Base-by-base conservation (phyloP, 2,329 filamentous ascomycete genomes). In the Mycocentrospora acerina region DNA sequence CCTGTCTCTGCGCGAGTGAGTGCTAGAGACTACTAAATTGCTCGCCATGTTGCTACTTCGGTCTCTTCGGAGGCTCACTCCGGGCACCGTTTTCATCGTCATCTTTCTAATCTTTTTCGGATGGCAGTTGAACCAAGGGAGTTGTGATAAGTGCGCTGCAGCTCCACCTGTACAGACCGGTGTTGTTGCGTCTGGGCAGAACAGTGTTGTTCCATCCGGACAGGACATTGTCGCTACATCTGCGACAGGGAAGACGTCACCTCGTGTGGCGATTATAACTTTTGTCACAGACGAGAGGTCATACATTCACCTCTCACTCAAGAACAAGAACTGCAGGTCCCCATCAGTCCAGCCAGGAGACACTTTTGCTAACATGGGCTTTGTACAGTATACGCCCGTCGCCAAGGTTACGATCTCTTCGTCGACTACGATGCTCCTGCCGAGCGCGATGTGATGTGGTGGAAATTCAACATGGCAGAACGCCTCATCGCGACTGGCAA, bases 401-500 rank as follows among this genome's bases (percentile, higher is more conserved):
- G 64, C 35, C 67, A 71, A 41, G 61, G 62, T 44, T 68, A 69
- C 43, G 66, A 67, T 41, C 51, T 71, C 38, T 50, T 68, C 39
- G 55, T 67, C 41, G 68, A 70, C 45, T 70, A 64, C 38, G 67
- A 70, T 53, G 44, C 56, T 11, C 59, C 63, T 32, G 46, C 56
- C 16, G 48, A 54, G 11, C 60, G 51, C 33, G 57, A 48, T 19
- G 57, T 59, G 10, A 55, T 61, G 17, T 70, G 57, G 48, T 65
- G 62, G 53, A 71, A 70, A 39, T 63, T 66, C 38, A 52, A 68
- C 43, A 69, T 70, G 62, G 54, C 63, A 4, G 57, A 66, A 38
- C 54, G 57, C 13, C 45, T 67, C n/a, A 57, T 67, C 44, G 59
- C 60, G 24, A 45, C 52, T 5, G 46, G 48, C 27, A 60, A 60